Evolutionary conservation across 345 rosid genomes (phyloP).

Genomic region (Gossypium mustelinum): DNA sequence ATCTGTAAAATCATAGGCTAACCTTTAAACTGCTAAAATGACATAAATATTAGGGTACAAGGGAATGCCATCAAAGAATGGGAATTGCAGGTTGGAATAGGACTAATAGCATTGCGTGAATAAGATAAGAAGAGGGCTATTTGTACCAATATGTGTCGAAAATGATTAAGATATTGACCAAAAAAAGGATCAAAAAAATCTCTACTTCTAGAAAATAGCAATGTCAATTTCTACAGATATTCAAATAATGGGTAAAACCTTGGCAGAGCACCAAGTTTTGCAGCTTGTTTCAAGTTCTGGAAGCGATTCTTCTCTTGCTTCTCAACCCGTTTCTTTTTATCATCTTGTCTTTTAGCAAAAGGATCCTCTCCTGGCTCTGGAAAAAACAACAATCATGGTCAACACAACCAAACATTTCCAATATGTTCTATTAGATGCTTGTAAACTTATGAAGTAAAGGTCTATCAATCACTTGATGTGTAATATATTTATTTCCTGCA

Average conservation of each 20-base stretch:
- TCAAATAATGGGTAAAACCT: constrained; percentile 39
- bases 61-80: neutral
- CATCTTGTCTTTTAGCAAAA: constrained; percentile 70
- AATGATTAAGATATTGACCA: neutral
- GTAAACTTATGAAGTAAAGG: constrained; percentile 1
- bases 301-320: constrained; percentile 70
- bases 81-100: neutral
- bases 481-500: neutral
- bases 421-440: neutral
- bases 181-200: neutral
- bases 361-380: constrained; percentile 87
- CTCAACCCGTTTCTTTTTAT: constrained; percentile 70
- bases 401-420: neutral
- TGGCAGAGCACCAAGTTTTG: constrained; percentile 77
- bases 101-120: neutral
- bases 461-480: neutral
- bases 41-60: neutral
- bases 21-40: neutral
- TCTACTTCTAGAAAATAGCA: neutral
- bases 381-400: constrained; percentile 6
- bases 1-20: neutral
- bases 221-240: neutral
- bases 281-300: constrained; percentile 72
- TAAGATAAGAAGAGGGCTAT: neutral
- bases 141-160: neutral